Evolutionary conservation across 768 basidiomycete genomes (phyloP), one percentile per base, ranked within the genome.

Genomic region (Termitomyces sp.): DNA sequence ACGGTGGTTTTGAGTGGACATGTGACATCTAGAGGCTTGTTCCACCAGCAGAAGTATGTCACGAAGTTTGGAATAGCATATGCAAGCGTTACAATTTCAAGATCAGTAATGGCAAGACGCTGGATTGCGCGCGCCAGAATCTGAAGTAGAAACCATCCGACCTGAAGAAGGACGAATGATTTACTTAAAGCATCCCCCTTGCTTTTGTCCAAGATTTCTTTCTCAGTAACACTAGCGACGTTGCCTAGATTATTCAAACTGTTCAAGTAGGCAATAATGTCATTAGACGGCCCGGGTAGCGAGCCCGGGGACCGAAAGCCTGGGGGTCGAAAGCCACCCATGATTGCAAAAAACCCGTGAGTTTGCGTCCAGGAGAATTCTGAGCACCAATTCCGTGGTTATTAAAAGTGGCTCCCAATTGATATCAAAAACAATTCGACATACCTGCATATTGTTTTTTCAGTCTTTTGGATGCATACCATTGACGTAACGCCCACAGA

Each of bases 31-130:
- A 68, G 60, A 10, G 74, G 74, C 53, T 75, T 75, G 41, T 73
- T 60, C 70, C 68, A 71, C 73, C 74, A 75, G 41, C 70, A 62
- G 22, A 59, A 53, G 51, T 75, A 74, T 31, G 63, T 69, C 46
- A 69, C 44, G n/a, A 63, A 44, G 45, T 68, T 72, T 39, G 71
- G 51, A 10, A 62, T 26, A 0, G 68, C 61, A 53, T 65, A 69
- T 4, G 66, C 72, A 9, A 72, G 45, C 9, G 71, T 72, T 18
- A 62, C 64, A 12, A 74, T 29, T 57, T 75, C 73, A 3, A 74
- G 54, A 52, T 70, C 65, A 0, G 70, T 66, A 20, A 74, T 55
- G 2, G 58, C 49, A 15, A 73, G 64, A 44, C 58, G 59, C 31
- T 66, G 20, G 6, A 49, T 26, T 10, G n/a, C n/a, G 8, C 72